These are phyloP conservation scores for Candida manassasensis DNA, from an alignment of 805 yeast species.

Conservation along the genomic window DNA sequence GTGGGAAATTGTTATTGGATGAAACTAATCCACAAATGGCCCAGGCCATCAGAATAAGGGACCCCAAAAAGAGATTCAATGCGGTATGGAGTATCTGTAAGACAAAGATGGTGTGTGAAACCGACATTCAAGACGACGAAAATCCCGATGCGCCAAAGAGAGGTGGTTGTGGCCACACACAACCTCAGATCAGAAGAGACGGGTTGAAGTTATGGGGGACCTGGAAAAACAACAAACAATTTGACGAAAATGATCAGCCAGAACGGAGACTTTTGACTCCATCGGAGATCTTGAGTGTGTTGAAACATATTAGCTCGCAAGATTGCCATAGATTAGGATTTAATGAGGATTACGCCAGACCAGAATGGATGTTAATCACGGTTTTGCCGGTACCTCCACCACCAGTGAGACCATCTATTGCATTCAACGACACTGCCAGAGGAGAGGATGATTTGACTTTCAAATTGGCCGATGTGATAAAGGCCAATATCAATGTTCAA, in stretches of 20 bases:
- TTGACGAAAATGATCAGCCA: conserved; percentile 84
- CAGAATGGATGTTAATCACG: conserved; percentile 96
- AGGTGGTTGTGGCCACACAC: conserved; percentile 98
- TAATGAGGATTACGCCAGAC: conserved; percentile 94
- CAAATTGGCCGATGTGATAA: conserved; percentile 91
- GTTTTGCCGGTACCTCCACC: conserved; percentile 99
- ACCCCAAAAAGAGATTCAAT: conserved; percentile 92
- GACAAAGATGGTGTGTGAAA: conserved; percentile 92
- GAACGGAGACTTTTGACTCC: conserved; percentile 88
- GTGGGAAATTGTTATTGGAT: conserved; percentile 90
- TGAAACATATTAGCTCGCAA: conserved; percentile 82
- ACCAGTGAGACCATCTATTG: conserved; percentile 97
- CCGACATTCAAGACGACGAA: conserved; percentile 67
- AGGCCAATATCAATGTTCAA: conserved; percentile 96
- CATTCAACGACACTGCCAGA: conserved; percentile 95
- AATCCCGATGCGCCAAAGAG: conserved; percentile 45
- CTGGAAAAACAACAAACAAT: conserved; percentile 86
- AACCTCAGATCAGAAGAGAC: conserved; percentile 93
- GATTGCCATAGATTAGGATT: conserved; percentile 83
- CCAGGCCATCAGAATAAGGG: conserved; percentile 81
- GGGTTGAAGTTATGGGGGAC: conserved; percentile 96
- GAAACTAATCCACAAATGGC: conserved; percentile 80
- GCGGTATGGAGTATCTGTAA: conserved; percentile 95
- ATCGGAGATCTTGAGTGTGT: conserved; percentile 83
- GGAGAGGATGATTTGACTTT: conserved; percentile 99